Conservation (phyloP, 208 protist species). For the Angomonas ambiguus region DNA sequence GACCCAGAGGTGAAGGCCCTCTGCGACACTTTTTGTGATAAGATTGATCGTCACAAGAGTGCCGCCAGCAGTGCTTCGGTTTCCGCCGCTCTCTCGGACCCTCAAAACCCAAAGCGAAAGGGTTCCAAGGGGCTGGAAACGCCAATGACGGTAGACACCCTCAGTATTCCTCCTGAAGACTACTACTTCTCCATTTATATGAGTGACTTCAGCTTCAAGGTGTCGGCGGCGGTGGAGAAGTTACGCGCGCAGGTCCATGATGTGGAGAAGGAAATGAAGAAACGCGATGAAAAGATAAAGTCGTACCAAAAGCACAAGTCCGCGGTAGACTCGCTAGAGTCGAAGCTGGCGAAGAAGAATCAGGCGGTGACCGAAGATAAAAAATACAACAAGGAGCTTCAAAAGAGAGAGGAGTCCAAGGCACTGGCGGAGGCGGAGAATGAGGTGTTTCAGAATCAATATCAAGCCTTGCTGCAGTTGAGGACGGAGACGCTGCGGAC, state of each 20-base stretch:
- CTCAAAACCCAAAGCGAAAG: not conserved
- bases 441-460: conserved; percentile 14
- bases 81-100: not conserved
- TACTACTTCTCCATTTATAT: conserved; percentile 50
- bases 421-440: conserved; percentile 23
- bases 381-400: conserved; percentile 36
- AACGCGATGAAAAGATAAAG: conserved; percentile 18
- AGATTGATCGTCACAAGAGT: conserved; percentile 39
- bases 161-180: not conserved
- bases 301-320: conserved; percentile 36
- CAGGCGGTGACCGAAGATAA: conserved; percentile 33
- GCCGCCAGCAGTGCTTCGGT: not conserved
- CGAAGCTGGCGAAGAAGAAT: conserved; percentile 65
- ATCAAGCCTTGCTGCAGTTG: conserved; percentile 21
- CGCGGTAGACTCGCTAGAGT: conserved; percentile 32
- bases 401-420: conserved; percentile 34
- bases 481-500: conserved; percentile 25
- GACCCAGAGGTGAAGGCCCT: conserved; percentile 8
- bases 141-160: not conserved
- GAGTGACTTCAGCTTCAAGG: conserved; percentile 49
- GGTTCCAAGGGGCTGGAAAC: not conserved
- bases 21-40: conserved; percentile 35
- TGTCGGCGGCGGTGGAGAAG: conserved; percentile 23
- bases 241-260: conserved; percentile 21
- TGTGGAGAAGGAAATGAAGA: conserved; percentile 13